These are phyloP conservation scores for Torulaspora franciscae DNA, from an alignment of 805 yeast species.

Conservation along the genomic window DNA sequence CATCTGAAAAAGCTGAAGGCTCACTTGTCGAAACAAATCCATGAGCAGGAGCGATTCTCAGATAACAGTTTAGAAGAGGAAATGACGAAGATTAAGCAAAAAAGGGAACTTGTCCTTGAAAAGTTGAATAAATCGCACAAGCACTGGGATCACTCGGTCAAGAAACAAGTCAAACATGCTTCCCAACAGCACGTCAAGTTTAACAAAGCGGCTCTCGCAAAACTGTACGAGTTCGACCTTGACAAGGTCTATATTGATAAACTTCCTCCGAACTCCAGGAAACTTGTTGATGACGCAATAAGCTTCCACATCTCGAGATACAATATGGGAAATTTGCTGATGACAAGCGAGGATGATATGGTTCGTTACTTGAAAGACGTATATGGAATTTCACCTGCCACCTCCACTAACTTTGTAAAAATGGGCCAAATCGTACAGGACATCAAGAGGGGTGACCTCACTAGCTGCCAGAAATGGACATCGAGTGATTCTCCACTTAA, in stretches of 20 bases:
- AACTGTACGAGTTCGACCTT: slow-evolving; percentile 32
- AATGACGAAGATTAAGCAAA: slow-evolving; percentile 17
- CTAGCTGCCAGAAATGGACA: slow-evolving; percentile 50
- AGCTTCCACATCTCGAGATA: slow-evolving; percentile 45
- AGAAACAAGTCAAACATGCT: slow-evolving; percentile 28
- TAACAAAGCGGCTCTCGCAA: slow-evolving; percentile 28
- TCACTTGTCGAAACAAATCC: slow-evolving; percentile 37
- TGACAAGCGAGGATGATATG: slow-evolving; percentile 26
- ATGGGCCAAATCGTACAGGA: slow-evolving; percentile 42
- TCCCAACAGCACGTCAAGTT: slow-evolving; percentile 28
- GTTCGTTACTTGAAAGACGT: slow-evolving; percentile 32
- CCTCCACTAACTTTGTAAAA: slow-evolving; percentile 37
- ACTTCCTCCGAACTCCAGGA: slow-evolving; percentile 23
- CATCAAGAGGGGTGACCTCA: slow-evolving; percentile 36
- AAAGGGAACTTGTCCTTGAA: slow-evolving; percentile 28
- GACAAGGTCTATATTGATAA: slow-evolving; percentile 36
- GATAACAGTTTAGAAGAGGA: slow-evolving; percentile 19
- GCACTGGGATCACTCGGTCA: slow-evolving; percentile 32
- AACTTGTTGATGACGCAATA: slow-evolving; percentile 40
- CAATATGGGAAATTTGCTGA: slow-evolving; percentile 41
- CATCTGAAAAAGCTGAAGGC: slow-evolving; percentile 40
- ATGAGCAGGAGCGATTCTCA: slow-evolving; percentile 17
- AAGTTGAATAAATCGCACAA: slow-evolving; percentile 30
- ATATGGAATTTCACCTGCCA: slow-evolving; percentile 26
- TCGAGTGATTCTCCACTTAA: slow-evolving; percentile 22